phyloP scores from a whole-genome alignment of 73 alveolate species.

The Strombidium stylifer region DNA sequence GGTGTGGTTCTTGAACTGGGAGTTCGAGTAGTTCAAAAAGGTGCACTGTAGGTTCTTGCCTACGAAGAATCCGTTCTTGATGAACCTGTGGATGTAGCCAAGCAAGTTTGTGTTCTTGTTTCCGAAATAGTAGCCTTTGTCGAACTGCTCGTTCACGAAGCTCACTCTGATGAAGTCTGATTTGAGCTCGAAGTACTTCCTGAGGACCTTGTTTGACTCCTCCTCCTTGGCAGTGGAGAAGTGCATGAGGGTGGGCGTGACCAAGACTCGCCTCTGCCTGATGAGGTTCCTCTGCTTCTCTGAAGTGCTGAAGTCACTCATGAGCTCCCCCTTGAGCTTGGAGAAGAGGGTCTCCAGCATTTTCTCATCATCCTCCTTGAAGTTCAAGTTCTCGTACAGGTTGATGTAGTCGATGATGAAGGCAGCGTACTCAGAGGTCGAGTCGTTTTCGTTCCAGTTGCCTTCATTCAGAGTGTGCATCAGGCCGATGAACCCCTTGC shows the following conservation, averaged over 20 bases:
- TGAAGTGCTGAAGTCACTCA: not conserved
- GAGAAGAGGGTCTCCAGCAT: not conserved
- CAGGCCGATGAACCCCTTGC: not conserved
- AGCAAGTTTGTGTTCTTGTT: not conserved
- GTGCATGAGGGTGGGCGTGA: conserved; percentile 32
- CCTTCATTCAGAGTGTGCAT: not conserved
- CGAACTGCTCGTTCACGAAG: conserved; percentile 24
- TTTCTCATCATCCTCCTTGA: conserved; percentile 8
- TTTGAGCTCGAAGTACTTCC: conserved; percentile 25
- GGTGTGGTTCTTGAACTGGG: conserved; percentile 28
- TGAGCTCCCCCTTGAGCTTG: not conserved
- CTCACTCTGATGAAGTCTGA: conserved; percentile 37
- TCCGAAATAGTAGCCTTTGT: conserved; percentile 8
- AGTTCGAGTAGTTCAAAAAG: conserved; percentile 31
- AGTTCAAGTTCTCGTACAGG: not conserved
- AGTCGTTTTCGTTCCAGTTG: conserved; percentile 8
- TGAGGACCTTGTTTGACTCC: conserved; percentile 42
- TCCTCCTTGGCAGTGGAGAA: conserved; percentile 21
- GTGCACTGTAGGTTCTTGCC: not conserved
- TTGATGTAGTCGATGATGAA: conserved; percentile 5
- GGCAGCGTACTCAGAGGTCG: not conserved
- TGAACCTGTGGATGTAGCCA: conserved; percentile 19
- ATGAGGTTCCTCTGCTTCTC: not conserved
- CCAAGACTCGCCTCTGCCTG: conserved; percentile 26
- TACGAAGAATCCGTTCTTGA: conserved; percentile 4